Evolutionary conservation across 2,329 filamentous ascomycete genomes (phyloP).

Genomic region (Coniochaeta ligniaria): DNA sequence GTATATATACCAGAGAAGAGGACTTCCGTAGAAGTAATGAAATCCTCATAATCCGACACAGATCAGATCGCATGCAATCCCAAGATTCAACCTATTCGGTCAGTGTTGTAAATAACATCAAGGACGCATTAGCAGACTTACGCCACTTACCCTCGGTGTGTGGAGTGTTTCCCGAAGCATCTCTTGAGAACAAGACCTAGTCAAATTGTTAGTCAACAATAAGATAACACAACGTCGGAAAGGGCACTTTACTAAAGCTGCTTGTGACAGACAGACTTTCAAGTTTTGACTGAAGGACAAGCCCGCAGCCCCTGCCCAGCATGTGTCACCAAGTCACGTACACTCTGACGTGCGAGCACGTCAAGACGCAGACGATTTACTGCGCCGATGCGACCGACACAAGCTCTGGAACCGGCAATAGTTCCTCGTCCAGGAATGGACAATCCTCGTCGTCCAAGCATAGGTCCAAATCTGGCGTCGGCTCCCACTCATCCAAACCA

Average conservation of each 20-base stretch:
- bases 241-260: too few species aligned
- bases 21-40: neutral
- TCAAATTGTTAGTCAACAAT: too few species aligned
- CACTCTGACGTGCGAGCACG: constrained; percentile 43
- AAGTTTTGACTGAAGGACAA: too few species aligned
- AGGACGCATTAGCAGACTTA: too few species aligned
- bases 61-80: neutral
- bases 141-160: too few species aligned
- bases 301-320: neutral
- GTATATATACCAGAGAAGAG: neutral
- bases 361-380: constrained; percentile 35
- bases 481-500: constrained; percentile 5
- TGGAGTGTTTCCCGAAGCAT: too few species aligned
- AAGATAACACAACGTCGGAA: too few species aligned
- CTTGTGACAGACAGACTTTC: too few species aligned
- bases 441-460: too few species aligned
- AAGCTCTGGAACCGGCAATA: constrained; percentile 2
- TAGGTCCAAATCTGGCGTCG: neutral
- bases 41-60: neutral
- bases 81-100: neutral
- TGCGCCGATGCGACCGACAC: constrained; percentile 30
- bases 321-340: constrained; percentile 46
- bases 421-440: constrained; percentile 9
- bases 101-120: too few species aligned
- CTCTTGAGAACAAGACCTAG: too few species aligned